Percentiles rank a stretch among this genome's conserved stretches.
Conservation (phyloP, 2,329 filamentous ascomycete genomes). For the Trichoderma atrobrunneum region DNA sequence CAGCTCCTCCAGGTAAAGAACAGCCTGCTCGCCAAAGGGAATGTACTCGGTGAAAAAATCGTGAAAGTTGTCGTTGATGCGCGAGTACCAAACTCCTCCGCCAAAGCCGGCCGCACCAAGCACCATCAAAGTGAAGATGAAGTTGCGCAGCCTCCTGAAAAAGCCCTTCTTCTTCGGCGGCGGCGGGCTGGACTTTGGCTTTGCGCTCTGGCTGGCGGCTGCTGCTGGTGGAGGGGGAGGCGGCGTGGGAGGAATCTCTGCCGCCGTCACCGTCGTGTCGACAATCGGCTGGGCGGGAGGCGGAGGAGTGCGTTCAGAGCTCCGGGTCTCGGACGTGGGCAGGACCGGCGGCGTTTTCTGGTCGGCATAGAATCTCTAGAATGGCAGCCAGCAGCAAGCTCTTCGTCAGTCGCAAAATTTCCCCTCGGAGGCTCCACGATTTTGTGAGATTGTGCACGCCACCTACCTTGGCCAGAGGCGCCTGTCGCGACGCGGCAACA, state of each 20-base stretch:
- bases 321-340: constrained; percentile 53
- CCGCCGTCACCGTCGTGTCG: constrained; percentile 19
- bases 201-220: constrained; percentile 5
- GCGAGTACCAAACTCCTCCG: constrained; percentile 87
- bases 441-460: constrained; percentile 13
- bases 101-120: constrained; percentile 77
- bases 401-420: constrained; percentile 4
- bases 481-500: constrained; percentile 35
- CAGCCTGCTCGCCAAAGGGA: constrained; percentile 89
- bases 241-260: constrained; percentile 18
- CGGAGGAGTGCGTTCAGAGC: constrained; percentile 44
- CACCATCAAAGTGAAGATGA: constrained; percentile 72
- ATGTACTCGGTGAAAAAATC: constrained; percentile 98
- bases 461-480: constrained; percentile 34
- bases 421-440: neutral
- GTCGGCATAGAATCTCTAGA: constrained; percentile 57
- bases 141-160: constrained; percentile 70
- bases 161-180: constrained; percentile 56
- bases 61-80: constrained; percentile 96
- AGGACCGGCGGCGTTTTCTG: constrained; percentile 51
- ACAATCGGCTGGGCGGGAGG: constrained; percentile 30
- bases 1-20: constrained; percentile 92
- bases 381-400: neutral
- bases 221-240: constrained; percentile 4
- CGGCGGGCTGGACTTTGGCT: constrained; percentile 29